Base-by-base conservation (phyloP, 2,329 filamentous ascomycete genomes). In the Fusarium sp. region DNA sequence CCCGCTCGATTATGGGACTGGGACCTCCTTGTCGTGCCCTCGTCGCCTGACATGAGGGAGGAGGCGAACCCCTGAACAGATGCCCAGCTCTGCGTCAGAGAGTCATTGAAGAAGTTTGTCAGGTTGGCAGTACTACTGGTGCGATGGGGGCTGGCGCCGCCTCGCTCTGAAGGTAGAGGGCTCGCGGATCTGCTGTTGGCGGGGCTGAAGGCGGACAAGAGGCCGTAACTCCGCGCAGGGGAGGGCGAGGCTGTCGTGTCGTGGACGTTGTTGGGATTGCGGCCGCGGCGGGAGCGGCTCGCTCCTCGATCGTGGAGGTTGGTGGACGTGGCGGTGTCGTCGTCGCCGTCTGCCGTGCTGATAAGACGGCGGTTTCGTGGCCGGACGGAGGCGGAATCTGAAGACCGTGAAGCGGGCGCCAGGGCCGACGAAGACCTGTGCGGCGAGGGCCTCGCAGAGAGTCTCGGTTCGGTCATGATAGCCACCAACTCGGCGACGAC, bases 61-160 rank as follows among this genome's bases (percentile, higher is more conserved):
- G 87, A 84, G 7, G 89, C 88, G 61, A 91, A 84, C 41, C 86
- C 88, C 67, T 89, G 87, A 4, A 91, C 85, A 6, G 88, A 88
- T 4, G 86, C 83, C 89, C 89, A 91, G 76, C 85, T 87, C 35
- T 88, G 85, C 2, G 85, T 81, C 84, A 88, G 88, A 3, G 88
- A 86, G 54, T 87, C 85, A 64, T 86, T 87, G 11, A 89, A 80
- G 56, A 89, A 83, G 69, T 82, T 82, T 22, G 78, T 74, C 50
- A 85, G 59, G 50, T 83, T 82, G 31, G 84, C 83, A 57, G 83
- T 80, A 48, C 82, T 84, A 52, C 83, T 63, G 72, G 75, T 79
- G 70, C 68, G 81, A 48, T 74, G 76, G 24, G 81, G 64, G 74
- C 74, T 65, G 68, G 72, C 43, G 11, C 29, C 81, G 76, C 68